Evolutionary conservation across 2,329 filamentous ascomycete species (phyloP).

Genomic region (Fusarium globosum): DNA sequence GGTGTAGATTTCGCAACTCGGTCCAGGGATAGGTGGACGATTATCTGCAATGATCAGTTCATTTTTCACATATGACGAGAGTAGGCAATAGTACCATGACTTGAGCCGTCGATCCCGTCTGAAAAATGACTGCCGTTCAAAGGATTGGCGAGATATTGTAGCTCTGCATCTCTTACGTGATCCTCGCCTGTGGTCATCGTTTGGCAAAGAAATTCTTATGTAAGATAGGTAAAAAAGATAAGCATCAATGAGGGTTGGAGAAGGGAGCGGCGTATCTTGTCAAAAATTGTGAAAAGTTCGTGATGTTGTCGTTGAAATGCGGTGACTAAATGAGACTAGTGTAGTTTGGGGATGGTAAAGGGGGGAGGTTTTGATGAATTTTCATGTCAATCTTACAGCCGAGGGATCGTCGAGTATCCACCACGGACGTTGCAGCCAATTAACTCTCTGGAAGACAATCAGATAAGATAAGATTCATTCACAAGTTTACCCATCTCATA

Average conservation of each 20-base stretch:
- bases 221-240: too few relatives aligned
- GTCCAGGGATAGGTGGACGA: constrained; percentile 7
- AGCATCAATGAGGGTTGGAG: too few relatives aligned
- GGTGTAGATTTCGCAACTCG: constrained; percentile 85
- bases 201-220: rapidly evolving
- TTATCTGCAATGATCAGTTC: background rate
- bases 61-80: rapidly evolving
- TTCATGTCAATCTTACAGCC: constrained; percentile 2
- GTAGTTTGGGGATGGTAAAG: background rate
- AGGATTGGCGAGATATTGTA: background rate
- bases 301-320: constrained; percentile 9
- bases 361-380: constrained; percentile 19
- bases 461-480: constrained; percentile 17
- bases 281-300: background rate
- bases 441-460: rapidly evolving
- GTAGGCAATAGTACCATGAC: background rate
- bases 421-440: background rate
- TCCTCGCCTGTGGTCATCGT: background rate
- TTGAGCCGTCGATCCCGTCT: constrained; percentile 19
- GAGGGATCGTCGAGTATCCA: background rate
- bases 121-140: background rate
- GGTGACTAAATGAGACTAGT: constrained; percentile 25
- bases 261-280: background rate
- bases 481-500: background rate
- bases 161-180: background rate